A percentile compares a stretch with the other conserved stretches of the same genome.
phyloP scores from a whole-genome alignment of 2,329 filamentous ascomycete genomes.

The Aureobasidium sp. region DNA sequence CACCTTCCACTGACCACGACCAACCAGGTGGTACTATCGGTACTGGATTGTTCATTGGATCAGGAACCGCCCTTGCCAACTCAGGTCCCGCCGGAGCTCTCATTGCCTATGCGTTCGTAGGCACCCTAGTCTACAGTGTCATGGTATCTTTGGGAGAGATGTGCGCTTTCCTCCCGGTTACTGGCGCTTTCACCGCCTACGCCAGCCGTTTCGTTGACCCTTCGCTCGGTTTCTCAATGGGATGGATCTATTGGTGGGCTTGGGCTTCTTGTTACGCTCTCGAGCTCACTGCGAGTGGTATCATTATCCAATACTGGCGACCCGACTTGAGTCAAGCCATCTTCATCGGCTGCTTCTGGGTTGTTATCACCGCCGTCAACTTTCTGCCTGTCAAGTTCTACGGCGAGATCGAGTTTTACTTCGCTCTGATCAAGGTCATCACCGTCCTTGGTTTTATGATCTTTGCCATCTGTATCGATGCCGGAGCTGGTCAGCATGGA shows the following conservation, averaged over 20 bases:
- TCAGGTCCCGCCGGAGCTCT: constrained; percentile 38
- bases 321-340: constrained; percentile 33
- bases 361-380: constrained; percentile 37
- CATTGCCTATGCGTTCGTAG: constrained; percentile 36
- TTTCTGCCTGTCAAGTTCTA: constrained; percentile 42
- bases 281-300: constrained; percentile 29
- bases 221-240: constrained; percentile 39
- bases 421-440: constrained; percentile 42
- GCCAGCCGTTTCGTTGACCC: constrained; percentile 36
- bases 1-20: background rate
- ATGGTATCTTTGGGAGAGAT: constrained; percentile 47
- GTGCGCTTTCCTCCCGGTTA: constrained; percentile 52
- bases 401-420: constrained; percentile 48
- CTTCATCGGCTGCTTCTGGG: constrained; percentile 26
- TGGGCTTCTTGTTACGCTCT: constrained; percentile 34
- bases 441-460: constrained; percentile 39
- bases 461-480: constrained; percentile 33
- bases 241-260: constrained; percentile 37
- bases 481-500: constrained; percentile 39
- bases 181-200: constrained; percentile 45
- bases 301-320: constrained; percentile 33
- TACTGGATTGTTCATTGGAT: constrained; percentile 32
- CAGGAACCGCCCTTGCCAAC: constrained; percentile 28
- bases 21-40: constrained; percentile 23
- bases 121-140: constrained; percentile 36